Evolutionary conservation across 2,329 filamentous ascomycete species (phyloP), one percentile per base, ranked within the genome.

Genomic region (Apiospora malaysiana): DNA sequence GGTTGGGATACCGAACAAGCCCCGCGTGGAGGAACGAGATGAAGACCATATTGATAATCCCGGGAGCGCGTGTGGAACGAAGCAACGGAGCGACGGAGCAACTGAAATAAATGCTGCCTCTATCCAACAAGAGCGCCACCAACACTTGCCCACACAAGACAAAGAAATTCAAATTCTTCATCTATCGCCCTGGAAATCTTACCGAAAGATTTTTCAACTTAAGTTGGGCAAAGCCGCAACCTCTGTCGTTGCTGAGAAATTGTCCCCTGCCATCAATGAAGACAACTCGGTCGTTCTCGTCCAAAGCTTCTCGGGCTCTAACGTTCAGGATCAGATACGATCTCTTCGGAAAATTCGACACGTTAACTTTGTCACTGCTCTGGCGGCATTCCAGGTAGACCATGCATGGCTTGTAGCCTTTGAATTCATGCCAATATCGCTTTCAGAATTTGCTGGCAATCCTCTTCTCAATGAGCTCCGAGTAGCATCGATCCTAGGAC

Each of bases 381-480:
- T 59, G 18, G 51, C n/a, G 23, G 51, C 23, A 59, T 59, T 59
- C 32, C 18, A 27, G 23, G 23, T 27, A 23, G 51, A 59, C 23
- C 4, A 59, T 59, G 23, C 9, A 21, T 27, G 9, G 23, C 23
- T 59, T 32, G 23, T 59, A 59, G 51, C 32, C 51, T 59, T 59
- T 16, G 51, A 59, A 23, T 59, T 27, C 23, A 59, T 37, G 51
- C 51, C 23, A 27, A 59, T 59, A 59, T 59, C 23, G 23, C 51
- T 59, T 27, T 59, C 18, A 10, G 51, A 37, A 32, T 59, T 59
- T 23, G 51, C 51, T 27, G 23, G 51, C 12, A 59, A 59, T 12
- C 51, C 51, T 59, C 23, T 59, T 59, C 32, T 59, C 23, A 21
- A 59, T 59, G 18, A 59, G 51, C n/a, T 27, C 23, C 51, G 51